Evolutionary conservation across 148 eudicot genomes (phyloP), one percentile per base, ranked within the genome.

Genomic region (Camellia japonica): DNA sequence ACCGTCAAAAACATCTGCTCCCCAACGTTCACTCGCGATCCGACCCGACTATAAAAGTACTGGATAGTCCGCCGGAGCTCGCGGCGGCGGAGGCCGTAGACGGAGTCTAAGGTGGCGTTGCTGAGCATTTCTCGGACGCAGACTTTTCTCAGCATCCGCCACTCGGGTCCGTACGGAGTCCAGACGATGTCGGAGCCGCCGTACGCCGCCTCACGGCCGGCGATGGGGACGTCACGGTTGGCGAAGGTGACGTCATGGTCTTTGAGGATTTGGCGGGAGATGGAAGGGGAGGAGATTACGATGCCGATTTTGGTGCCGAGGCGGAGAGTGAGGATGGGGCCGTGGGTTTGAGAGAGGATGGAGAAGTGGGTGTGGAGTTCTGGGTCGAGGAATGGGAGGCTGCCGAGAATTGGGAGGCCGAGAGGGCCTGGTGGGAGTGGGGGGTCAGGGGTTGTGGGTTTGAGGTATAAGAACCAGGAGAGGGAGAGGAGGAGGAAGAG

Each of bases 281-380:
- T 19, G 1, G 76, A 80, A 0, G 94, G 91, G 0, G 96, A 92
- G 77, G 79, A 80, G 73, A 94, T 70, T 4, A 94, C 76, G 12
- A 94, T 77, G 3, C 82, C 90, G 7, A 86, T 61, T 62, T 87
- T 92, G 14, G 72, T 43, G 1, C 98, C 98, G n/a, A 94, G 89
- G 61, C 89, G 79, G 59, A 92, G 89, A 42, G 82, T 80, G 69
- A 82, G 41, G 14, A 94, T 73, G 6, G 98, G 96, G 71, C 98
- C 98, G 78, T 94, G 58, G 64, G 70, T 59, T 14, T 20, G 80
- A 47, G 94, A 80, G 38, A 94, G 83, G 74, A 14, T 11, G 3
- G 93, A 76, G 78, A 92, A 94, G 83, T 89, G 85, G 0, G 86
- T 75, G 81, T 94, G 97, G 61, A 92, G 91, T 56, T 92, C 91